Conservation (phyloP, 768 basidiomycete genomes). For the Pulveroboletus ravenelii region DNA sequence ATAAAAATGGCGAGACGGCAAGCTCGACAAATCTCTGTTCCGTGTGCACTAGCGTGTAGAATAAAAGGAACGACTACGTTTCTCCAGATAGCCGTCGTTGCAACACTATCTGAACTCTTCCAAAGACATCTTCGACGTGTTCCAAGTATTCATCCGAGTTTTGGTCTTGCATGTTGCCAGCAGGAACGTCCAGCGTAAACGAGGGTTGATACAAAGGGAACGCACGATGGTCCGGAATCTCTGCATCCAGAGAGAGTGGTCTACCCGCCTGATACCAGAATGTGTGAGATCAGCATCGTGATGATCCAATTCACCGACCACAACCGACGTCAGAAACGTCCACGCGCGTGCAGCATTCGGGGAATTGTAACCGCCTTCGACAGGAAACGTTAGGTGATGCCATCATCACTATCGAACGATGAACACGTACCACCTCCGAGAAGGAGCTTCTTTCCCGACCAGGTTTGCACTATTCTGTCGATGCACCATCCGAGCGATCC, state of each 20-base stretch:
- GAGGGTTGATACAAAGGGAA: conserved; percentile 77
- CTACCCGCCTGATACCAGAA: conserved; percentile 42
- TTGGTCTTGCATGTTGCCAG: conserved; percentile 69
- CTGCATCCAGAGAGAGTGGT: conserved; percentile 51
- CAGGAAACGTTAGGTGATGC: conserved; percentile 7
- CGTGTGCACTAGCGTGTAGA: neutral
- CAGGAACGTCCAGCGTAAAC: conserved; percentile 72
- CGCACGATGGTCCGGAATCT: conserved; percentile 71
- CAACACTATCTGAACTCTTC: conserved; percentile 26
- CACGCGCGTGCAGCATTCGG: conserved; percentile 85
- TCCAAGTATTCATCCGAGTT: conserved; percentile 59
- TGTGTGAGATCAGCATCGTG: neutral
- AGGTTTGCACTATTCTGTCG: conserved; percentile 43
- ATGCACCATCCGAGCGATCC: conserved; percentile 74
- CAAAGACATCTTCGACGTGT: conserved; percentile 40
- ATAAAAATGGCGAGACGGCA: neutral
- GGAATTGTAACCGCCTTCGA: conserved; percentile 74
- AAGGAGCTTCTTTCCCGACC: conserved; percentile 61
- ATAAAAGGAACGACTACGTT: neutral
- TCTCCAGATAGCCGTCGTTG: conserved; percentile 13
- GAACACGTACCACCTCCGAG: conserved; percentile 62
- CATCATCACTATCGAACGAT: neutral
- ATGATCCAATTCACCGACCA: conserved; percentile 41
- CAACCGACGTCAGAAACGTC: conserved; percentile 74
- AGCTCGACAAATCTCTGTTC: neutral